These are phyloP conservation scores for Saprolegnia diclina DNA, from an alignment of 352 stramenopile genomes.

Conservation along the genomic window DNA sequence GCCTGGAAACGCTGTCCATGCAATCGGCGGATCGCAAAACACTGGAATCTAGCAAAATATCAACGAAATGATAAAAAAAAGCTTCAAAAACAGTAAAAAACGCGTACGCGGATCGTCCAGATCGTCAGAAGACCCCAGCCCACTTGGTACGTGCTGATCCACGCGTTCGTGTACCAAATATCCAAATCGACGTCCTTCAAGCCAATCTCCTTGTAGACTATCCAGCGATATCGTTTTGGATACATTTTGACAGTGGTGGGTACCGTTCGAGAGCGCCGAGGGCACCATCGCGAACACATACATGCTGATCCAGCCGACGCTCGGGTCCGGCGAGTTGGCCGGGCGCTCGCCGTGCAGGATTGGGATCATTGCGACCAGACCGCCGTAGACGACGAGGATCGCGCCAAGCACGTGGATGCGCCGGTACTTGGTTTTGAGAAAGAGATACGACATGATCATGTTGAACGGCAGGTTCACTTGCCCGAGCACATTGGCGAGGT, in stretches of 20 bases:
- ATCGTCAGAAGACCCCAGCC: conserved; percentile 25
- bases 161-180: conserved; percentile 30
- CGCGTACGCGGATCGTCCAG: conserved; percentile 20
- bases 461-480: conserved; percentile 29
- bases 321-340: conserved; percentile 5
- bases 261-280: conserved; percentile 25
- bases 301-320: conserved; percentile 25
- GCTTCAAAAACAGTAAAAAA: neutral
- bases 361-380: conserved; percentile 26
- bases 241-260: neutral
- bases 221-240: neutral
- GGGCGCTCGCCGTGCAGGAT: conserved; percentile 1
- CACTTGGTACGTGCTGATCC: conserved; percentile 26
- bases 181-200: conserved; percentile 30
- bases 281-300: conserved; percentile 16
- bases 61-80: neutral
- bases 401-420: conserved; percentile 25
- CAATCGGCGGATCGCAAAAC: conserved; percentile 25
- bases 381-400: conserved; percentile 28
- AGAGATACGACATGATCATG: conserved; percentile 24
- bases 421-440: conserved; percentile 24
- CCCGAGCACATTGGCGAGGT: conserved; percentile 28
- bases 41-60: conserved; percentile 13
- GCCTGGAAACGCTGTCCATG: conserved; percentile 4
- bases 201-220: conserved; percentile 31